Percentiles rank a stretch among this genome's conserved stretches.
phyloP scores from a whole-genome alignment of 192 early-diverging fungal genomes.

The Globomyces pollinis-pini region DNA sequence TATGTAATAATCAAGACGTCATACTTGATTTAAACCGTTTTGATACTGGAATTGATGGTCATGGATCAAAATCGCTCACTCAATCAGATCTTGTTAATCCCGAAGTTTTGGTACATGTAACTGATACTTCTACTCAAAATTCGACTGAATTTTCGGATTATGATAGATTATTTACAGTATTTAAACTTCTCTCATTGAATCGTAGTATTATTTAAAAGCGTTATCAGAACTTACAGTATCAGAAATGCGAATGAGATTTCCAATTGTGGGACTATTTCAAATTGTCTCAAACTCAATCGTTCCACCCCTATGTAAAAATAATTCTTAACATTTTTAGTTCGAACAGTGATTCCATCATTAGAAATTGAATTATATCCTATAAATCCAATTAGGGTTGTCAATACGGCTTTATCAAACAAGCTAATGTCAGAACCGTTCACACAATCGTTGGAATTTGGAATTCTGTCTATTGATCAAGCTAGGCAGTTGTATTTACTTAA shows the following conservation, averaged over 20 bases:
- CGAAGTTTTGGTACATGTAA: not conserved
- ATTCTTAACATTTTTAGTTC: not conserved
- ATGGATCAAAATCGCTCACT: not conserved
- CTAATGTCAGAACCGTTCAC: not conserved
- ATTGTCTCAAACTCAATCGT: not conserved
- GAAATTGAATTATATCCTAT: constrained; percentile 2
- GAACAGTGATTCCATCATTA: not conserved
- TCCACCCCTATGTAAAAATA: not conserved
- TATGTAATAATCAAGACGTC: not conserved
- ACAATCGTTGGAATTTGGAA: not conserved
- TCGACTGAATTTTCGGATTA: no score
- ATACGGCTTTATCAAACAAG: not conserved
- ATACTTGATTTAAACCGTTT: not conserved
- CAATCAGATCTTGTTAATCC: not conserved
- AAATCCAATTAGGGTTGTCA: constrained; percentile 3
- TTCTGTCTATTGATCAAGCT: constrained; percentile 7
- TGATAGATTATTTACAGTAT: no score
- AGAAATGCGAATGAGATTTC: not conserved
- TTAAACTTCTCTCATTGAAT: no score
- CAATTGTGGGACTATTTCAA: not conserved
- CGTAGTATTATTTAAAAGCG: not conserved
- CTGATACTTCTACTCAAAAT: no score
- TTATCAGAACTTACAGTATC: not conserved
- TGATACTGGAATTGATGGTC: not conserved
- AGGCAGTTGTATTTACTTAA: constrained; percentile 5